These are phyloP conservation scores for Nitzschia inconspicua DNA, from an alignment of 108 stramenopile genomes.

Conservation along the genomic window DNA sequence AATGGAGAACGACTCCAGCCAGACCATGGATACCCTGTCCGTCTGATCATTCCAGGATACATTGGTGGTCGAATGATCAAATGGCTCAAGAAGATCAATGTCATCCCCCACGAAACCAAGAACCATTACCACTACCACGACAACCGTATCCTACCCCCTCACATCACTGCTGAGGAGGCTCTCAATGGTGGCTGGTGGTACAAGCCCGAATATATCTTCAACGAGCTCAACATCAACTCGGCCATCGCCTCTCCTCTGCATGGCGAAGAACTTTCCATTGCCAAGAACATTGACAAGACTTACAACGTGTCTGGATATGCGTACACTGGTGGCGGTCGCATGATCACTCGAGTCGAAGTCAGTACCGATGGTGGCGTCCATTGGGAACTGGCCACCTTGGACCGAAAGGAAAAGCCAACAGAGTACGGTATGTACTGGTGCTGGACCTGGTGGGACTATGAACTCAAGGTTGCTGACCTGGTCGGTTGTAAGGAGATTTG, in stretches of 20 bases:
- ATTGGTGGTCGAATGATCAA: constrained; percentile 99
- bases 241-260: constrained; percentile 90
- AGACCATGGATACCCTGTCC: constrained; percentile 96
- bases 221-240: constrained; percentile 98
- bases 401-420: constrained; percentile 78
- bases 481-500: constrained; percentile 85
- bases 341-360: constrained; percentile 90
- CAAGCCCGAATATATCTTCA: constrained; percentile 97
- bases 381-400: constrained; percentile 75
- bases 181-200: constrained; percentile 95
- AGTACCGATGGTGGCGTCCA: constrained; percentile 83
- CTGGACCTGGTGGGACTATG: constrained; percentile 86
- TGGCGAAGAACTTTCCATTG: constrained; percentile 83
- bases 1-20: constrained; percentile 93
- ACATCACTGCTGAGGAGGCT: constrained; percentile 90
- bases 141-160: constrained; percentile 95
- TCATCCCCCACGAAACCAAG: constrained; percentile 88
- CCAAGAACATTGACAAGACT: constrained; percentile 49
- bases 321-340: constrained; percentile 94
- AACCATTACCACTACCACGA: constrained; percentile 99
- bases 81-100: constrained; percentile 91
- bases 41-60: constrained; percentile 96
- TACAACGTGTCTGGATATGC: constrained; percentile 94
- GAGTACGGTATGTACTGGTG: constrained; percentile 93
- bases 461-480: constrained; percentile 73